Evolutionary conservation across 2,329 filamentous ascomycete species (phyloP).

Genomic region (Fulvia fulva): DNA sequence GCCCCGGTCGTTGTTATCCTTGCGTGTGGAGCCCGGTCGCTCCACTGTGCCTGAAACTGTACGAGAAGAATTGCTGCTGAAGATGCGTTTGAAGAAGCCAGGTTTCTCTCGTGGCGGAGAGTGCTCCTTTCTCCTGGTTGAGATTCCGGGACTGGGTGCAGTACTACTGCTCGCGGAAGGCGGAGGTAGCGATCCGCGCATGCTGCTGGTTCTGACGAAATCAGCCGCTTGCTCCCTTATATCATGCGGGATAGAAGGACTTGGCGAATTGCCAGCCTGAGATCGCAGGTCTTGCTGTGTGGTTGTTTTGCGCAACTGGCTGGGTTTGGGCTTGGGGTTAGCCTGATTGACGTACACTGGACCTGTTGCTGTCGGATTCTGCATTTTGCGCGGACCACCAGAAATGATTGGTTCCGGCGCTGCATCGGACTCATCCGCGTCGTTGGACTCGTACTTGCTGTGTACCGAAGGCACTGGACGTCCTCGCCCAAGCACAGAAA

Average conservation of each 20-base stretch:
- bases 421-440: constrained; percentile 63
- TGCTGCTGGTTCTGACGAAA: constrained; percentile 46
- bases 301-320: constrained; percentile 29
- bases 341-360: constrained; percentile 32
- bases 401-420: constrained; percentile 84
- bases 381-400: constrained; percentile 63
- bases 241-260: constrained; percentile 34
- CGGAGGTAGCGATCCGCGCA: constrained; percentile 38
- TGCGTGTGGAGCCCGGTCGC: constrained; percentile 12
- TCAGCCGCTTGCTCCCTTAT: constrained; percentile 47
- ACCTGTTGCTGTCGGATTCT: constrained; percentile 38
- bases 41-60: constrained; percentile 21
- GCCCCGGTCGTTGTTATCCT: constrained; percentile 13
- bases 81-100: constrained; percentile 91
- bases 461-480: constrained; percentile 43
- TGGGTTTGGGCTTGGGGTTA: constrained; percentile 19
- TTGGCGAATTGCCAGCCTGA: constrained; percentile 17
- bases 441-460: constrained; percentile 32
- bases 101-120: constrained; percentile 51
- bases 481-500: constrained; percentile 42
- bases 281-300: constrained; percentile 31
- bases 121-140: constrained; percentile 30
- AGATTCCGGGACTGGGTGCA: constrained; percentile 46
- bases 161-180: constrained; percentile 47
- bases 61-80: constrained; percentile 50